Base-by-base conservation (phyloP, 495 filamentous ascomycete species). In the Hyaloscypha finlandica region DNA sequence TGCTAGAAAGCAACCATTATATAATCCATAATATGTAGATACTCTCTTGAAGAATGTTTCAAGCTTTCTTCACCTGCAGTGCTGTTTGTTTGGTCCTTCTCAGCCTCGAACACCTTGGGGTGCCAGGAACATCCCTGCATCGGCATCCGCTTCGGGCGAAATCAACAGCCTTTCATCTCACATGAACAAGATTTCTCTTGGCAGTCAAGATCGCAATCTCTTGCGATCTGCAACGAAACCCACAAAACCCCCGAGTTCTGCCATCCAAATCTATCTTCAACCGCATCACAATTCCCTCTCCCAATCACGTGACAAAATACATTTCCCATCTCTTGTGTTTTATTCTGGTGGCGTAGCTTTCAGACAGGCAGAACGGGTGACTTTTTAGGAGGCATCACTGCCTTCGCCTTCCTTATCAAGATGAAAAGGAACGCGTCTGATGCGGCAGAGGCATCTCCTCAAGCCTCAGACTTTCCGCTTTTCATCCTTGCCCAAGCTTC, bases 131-230 rank as follows among this genome's bases (percentile, higher is more conserved):
- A 29, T n/a, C 53, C 30, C 30, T 25, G 53, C 53, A 56, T 56
- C 20, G 19, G 5, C n/a, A 1, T n/a, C 53, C 19, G 25, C 53
- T 14, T 11, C 6, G 22, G 30, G 53, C 30, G 42, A 12, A 48
- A 48, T 48, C 42, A 48, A 14, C 42, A 12, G 42, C 8, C 16
- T 48, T 19, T 12, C 4, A 48, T 48, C 35, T 48, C 9, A 48
- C 42, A 48, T 48, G 12, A 48, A 48, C 16, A 48, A 19, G 42
- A 14, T 48, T 48, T 48, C 16, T 19, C 42, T 48, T 48, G 42
- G 53, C 59, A 59, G 59, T 61, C 25, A 35, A 61, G 59, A 61
- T 61, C 59, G 35, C 42, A 37, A 61, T 35, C 37, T 61, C 32
- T 42, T 61, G 5, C 59, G 59, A 61, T 14, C 6, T 61, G 59